Conservation (phyloP, 108 stramenopile genomes). For the Skeletonema costatum region DNA sequence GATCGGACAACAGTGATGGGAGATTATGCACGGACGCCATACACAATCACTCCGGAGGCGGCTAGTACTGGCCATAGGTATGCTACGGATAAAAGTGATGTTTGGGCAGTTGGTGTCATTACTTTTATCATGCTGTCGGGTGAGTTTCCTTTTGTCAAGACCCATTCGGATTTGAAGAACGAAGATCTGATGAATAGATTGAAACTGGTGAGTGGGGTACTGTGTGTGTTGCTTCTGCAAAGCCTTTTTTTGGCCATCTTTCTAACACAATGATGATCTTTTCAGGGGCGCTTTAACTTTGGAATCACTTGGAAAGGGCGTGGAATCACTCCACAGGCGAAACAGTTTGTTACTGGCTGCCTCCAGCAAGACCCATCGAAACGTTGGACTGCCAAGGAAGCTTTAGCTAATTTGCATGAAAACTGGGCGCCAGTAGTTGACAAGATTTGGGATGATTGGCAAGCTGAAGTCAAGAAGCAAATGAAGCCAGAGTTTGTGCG, state of each 20-base stretch:
- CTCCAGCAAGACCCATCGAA: slow-evolving; percentile 44
- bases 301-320: slow-evolving; percentile 54
- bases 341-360: slow-evolving; percentile 48
- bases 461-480: slow-evolving; percentile 25
- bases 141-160: slow-evolving; percentile 57
- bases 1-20: slow-evolving; percentile 31
- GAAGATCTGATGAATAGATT: slow-evolving; percentile 33
- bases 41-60: slow-evolving; percentile 51
- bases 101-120: slow-evolving; percentile 89
- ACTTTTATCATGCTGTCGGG: slow-evolving; percentile 76
- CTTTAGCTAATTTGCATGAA: slow-evolving; percentile 46
- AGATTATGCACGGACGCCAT: slow-evolving; percentile 46
- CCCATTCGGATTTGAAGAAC: slow-evolving; percentile 43
- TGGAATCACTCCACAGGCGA: slow-evolving; percentile 39
- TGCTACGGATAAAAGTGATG: slow-evolving; percentile 71
- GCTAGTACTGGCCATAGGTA: slow-evolving; percentile 8
- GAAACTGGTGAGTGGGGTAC: slow-evolving; percentile 28
- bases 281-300: slow-evolving; percentile 44
- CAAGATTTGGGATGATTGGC: slow-evolving; percentile 46
- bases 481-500: slow-evolving; percentile 38
- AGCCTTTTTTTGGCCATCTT: neutral
- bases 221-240: neutral
- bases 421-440: slow-evolving; percentile 51
- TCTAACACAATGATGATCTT: neutral
- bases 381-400: slow-evolving; percentile 60